A percentile compares a stretch with the other conserved stretches of the same genome.
Conservation (phyloP, 768 basidiomycete genomes). For the Suillus variegatus region DNA sequence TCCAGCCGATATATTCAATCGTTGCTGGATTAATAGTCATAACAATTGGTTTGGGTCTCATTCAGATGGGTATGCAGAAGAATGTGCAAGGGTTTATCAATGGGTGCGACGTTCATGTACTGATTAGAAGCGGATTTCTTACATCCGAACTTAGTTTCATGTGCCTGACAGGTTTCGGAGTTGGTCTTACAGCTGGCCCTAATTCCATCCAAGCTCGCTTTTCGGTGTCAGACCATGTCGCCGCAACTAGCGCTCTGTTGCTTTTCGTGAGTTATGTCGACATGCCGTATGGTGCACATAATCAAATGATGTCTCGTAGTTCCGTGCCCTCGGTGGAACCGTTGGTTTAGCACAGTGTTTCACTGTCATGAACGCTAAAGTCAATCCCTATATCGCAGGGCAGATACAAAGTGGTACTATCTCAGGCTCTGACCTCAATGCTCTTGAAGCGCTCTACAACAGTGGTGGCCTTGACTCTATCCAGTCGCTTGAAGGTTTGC, state of each 20-base stretch:
- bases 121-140: not conserved
- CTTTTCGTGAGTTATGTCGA: constrained; percentile 41
- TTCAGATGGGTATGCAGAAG: constrained; percentile 41
- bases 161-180: constrained; percentile 44
- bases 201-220: constrained; percentile 47
- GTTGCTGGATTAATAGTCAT: constrained; percentile 38
- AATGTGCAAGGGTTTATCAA: constrained; percentile 37
- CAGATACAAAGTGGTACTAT: constrained; percentile 30
- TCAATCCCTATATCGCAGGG: constrained; percentile 33
- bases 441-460: constrained; percentile 27
- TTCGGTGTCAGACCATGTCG: constrained; percentile 41
- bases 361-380: constrained; percentile 47
- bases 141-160: constrained; percentile 36
- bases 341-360: constrained; percentile 55
- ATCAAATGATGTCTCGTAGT: constrained; percentile 26
- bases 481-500: constrained; percentile 38
- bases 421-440: constrained; percentile 26
- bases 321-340: constrained; percentile 52
- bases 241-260: constrained; percentile 43
- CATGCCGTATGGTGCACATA: not conserved
- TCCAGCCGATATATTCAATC: constrained; percentile 44
- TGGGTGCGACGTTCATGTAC: constrained; percentile 26
- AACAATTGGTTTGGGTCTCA: constrained; percentile 43
- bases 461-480: constrained; percentile 34
- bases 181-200: constrained; percentile 43